Evolutionary conservation across 2,329 filamentous ascomycete genomes (phyloP), one percentile per base, ranked within the genome.

Genomic region (Immersiporthe knoxdaviesiana): DNA sequence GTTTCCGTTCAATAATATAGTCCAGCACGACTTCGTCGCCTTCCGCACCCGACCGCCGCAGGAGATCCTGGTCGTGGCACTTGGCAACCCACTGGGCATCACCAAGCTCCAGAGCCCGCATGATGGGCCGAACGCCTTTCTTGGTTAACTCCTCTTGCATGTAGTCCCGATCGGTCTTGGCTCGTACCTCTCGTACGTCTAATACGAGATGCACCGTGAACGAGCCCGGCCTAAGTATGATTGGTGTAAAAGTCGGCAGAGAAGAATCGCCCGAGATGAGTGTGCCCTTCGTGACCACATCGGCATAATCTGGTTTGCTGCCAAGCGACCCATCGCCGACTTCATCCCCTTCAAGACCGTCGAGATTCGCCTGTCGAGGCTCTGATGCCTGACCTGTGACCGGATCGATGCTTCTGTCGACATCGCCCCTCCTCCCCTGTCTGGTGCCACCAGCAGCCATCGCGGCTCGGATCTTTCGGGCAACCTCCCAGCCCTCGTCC

Each of bases 51-150:
- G 86, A 81, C 5, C 81, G 82, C 1, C 83, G 74, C 6, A 93
- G 82, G 37, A 88, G 82, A 12, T 78, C 78, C 0, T 87, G 80
- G 69, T 92, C 86, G 73, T 88, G 83, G 74, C 87, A 88, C 77
- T 91, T 93, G 54, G 92, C 92, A 44, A 96, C 85, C 92, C 92
- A 96, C 70, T 93, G 85, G 0, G 88, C 88, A 75, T 96, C 92
- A 0, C 92, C 92, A 1, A 95, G 81, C 71, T 92, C 89, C 41
- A 95, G 81, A 5, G 87, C 84, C 24, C 91, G 87, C 77, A 92
- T 89, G 27, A 91, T 86, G 0, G 91, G 88, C 27, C 81, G 84
- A 24, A 91, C 84, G 0, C 89, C 90, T 72, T 86, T 88, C 73
- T 92, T 91, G 14, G 82, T 80, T 16, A 96, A 85, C 74, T 93